Evolutionary conservation across 768 basidiomycete species (phyloP).

Genomic region (Xerocomellus intermedius): DNA sequence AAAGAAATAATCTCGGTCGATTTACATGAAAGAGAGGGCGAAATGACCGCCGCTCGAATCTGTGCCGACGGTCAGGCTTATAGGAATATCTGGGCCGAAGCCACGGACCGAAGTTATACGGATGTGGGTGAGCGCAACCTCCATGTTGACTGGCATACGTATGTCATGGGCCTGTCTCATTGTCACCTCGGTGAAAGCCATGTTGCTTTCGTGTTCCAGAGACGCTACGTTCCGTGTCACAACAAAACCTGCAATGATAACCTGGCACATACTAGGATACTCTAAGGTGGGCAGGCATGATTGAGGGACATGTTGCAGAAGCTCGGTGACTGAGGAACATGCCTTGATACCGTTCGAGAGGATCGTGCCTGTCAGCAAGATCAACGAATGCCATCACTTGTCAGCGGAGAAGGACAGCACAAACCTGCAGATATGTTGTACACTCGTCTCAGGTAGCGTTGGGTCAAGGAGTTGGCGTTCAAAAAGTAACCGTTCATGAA

Average conservation of each 20-base stretch:
- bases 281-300: constrained; percentile 45
- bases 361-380: constrained; percentile 41
- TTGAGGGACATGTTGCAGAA: constrained; percentile 55
- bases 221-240: constrained; percentile 41
- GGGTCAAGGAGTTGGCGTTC: constrained; percentile 68
- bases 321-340: constrained; percentile 61
- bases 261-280: constrained; percentile 50
- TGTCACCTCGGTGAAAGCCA: constrained; percentile 58
- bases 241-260: not conserved
- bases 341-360: constrained; percentile 54
- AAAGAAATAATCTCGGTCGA: constrained; percentile 81
- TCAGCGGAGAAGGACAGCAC: constrained; percentile 5
- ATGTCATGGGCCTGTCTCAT: constrained; percentile 66
- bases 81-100: not conserved
- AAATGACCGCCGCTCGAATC: constrained; percentile 72
- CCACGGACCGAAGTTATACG: constrained; percentile 69
- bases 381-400: not conserved
- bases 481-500: constrained; percentile 64
- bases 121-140: constrained; percentile 67
- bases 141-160: constrained; percentile 69
- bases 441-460: constrained; percentile 72
- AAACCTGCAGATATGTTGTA: constrained; percentile 65
- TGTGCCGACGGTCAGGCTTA: constrained; percentile 26
- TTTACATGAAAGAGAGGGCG: constrained; percentile 65
- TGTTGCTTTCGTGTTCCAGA: constrained; percentile 58